Percentiles rank a stretch among this genome's conserved stretches.
phyloP scores from a whole-genome alignment of 805 yeast species.

The Wickerhamiella alocasiicola region DNA sequence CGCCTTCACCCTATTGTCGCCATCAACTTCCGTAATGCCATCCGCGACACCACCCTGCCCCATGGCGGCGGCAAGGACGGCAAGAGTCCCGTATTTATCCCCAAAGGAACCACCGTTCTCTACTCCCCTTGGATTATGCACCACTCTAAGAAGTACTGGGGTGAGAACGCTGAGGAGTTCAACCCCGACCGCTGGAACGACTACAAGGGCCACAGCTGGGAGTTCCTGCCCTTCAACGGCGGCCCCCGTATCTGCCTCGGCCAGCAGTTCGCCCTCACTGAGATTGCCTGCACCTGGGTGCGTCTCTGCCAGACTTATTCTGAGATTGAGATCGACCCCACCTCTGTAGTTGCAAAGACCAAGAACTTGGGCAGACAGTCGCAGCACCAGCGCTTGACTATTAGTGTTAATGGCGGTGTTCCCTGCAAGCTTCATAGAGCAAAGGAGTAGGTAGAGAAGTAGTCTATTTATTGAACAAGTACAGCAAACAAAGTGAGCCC shows the following conservation, averaged over 20 bases:
- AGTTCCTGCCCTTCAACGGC: conserved; percentile 35
- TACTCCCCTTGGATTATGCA: conserved; percentile 31
- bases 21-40: conserved; percentile 31
- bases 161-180: conserved; percentile 30
- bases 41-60: conserved; percentile 33
- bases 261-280: conserved; percentile 39
- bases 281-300: conserved; percentile 23
- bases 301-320: conserved; percentile 13
- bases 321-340: conserved; percentile 30
- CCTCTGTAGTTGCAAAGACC: conserved; percentile 15
- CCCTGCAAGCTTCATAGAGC: conserved; percentile 2
- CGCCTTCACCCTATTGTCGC: conserved; percentile 38
- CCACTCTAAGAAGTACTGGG: conserved; percentile 27
- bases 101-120: conserved; percentile 29
- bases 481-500: too few species aligned
- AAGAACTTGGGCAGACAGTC: conserved; percentile 4
- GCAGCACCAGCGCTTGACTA: conserved; percentile 9
- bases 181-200: conserved; percentile 35
- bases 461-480: conserved; percentile 1
- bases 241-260: conserved; percentile 40
- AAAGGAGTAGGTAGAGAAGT: not conserved
- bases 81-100: conserved; percentile 26
- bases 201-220: conserved; percentile 31
- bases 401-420: conserved; percentile 11
- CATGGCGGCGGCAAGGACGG: conserved; percentile 33